phyloP scores from a whole-genome alignment of 148 eudicot genomes.

The Rhododendron vialii region DNA sequence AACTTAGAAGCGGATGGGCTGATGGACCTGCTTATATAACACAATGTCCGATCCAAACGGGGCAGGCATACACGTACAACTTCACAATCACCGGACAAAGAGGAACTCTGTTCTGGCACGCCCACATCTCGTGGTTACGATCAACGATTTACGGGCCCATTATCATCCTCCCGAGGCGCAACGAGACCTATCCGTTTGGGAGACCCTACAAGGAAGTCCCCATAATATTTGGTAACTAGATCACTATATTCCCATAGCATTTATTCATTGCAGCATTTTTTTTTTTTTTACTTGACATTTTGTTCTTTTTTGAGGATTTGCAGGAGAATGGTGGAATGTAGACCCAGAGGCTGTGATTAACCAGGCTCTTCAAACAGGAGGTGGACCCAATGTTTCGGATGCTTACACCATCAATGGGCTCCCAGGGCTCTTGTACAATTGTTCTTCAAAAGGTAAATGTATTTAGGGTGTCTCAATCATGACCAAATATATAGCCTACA shows the following conservation, averaged over 20 bases:
- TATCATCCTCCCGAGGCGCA: conserved; percentile 9
- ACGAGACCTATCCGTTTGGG: conserved; percentile 3
- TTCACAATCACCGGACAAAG: conserved; percentile 10
- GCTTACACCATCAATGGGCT: conserved; percentile 17
- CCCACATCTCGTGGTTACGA: conserved; percentile 13
- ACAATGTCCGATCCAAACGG: conserved; percentile 14
- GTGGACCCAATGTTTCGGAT: conserved; percentile 12
- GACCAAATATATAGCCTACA: too few species aligned
- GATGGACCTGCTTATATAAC: conserved; percentile 15
- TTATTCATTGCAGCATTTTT: neutral
- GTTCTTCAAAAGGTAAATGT: conserved; percentile 10
- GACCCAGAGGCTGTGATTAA: conserved; percentile 14
- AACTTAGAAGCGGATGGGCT: conserved; percentile 4
- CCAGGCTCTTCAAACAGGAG: conserved; percentile 16
- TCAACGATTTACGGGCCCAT: conserved; percentile 9
- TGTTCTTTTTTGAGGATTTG: neutral
- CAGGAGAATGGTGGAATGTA: conserved; percentile 19
- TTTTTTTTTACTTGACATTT: neutral
- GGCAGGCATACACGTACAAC: conserved; percentile 13
- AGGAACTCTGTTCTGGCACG: conserved; percentile 12
- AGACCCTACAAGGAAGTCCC: conserved; percentile 8
- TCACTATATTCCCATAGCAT: neutral
- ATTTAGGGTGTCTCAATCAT: too few species aligned
- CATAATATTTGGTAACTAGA: conserved; percentile 1
- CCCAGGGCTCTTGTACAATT: conserved; percentile 13